Evolutionary conservation across 768 basidiomycete species (phyloP).

Genomic region (Atractiella rhizophila): DNA sequence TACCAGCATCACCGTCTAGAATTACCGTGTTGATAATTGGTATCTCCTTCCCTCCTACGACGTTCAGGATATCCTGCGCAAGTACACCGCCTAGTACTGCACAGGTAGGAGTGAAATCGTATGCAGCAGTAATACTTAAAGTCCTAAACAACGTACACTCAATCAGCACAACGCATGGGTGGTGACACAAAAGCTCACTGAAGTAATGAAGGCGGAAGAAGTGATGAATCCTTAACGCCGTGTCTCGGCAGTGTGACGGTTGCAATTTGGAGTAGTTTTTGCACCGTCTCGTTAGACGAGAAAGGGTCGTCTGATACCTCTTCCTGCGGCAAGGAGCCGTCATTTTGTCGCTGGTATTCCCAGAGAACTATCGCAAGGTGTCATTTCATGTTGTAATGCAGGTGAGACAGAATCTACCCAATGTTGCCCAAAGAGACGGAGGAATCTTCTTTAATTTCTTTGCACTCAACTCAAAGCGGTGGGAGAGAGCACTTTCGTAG

Average conservation of each 20-base stretch:
- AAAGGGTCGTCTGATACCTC: constrained; percentile 40
- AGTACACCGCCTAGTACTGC: constrained; percentile 86
- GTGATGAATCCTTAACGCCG: neutral
- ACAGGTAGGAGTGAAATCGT: constrained; percentile 78
- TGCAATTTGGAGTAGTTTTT: constrained; percentile 3
- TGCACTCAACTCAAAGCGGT: constrained; percentile 42
- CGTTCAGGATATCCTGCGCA: constrained; percentile 80
- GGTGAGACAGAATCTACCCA: constrained; percentile 8
- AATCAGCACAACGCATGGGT: neutral
- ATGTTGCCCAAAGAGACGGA: constrained; percentile 35
- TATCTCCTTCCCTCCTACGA: constrained; percentile 64
- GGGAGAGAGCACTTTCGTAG: constrained; percentile 34
- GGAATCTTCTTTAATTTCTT: constrained; percentile 63
- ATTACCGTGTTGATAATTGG: constrained; percentile 79
- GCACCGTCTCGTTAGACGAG: constrained; percentile 18
- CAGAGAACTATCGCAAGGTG: too few relatives aligned
- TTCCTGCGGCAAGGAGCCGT: constrained; percentile 27
- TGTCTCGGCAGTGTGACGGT: constrained; percentile 3
- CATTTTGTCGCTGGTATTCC: too few relatives aligned
- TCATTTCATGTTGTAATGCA: too few relatives aligned
- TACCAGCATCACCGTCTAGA: constrained; percentile 66
- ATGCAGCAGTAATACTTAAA: constrained; percentile 39
- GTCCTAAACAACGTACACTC: constrained; percentile 27
- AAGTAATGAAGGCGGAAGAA: constrained; percentile 33
- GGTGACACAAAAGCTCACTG: constrained; percentile 27